These are phyloP conservation scores for Populus euphratica DNA, from an alignment of 345 rosid genomes.

Conservation along the genomic window DNA sequence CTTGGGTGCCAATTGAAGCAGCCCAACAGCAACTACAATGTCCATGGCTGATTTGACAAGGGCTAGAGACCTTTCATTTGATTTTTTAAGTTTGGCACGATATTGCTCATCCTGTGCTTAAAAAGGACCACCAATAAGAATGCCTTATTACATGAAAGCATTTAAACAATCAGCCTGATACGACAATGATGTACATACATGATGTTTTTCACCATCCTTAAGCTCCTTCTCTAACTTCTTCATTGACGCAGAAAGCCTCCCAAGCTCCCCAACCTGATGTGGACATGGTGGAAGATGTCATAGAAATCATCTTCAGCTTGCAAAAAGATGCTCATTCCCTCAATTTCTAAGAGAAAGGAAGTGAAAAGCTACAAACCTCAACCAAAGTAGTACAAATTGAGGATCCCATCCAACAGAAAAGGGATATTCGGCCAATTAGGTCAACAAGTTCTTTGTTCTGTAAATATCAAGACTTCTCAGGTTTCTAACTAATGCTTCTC, in stretches of 20 bases:
- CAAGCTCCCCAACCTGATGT: slow-evolving; percentile 77
- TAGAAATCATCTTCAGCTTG: not conserved
- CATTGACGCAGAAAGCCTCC: slow-evolving; percentile 73
- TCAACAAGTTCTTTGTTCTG: slow-evolving; percentile 89
- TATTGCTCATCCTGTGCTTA: slow-evolving; percentile 63
- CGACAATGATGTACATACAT: slow-evolving; percentile 36
- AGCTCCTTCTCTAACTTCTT: slow-evolving; percentile 77
- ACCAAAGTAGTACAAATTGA: slow-evolving; percentile 70
- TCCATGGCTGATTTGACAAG: slow-evolving; percentile 83
- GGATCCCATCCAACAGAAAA: slow-evolving; percentile 92
- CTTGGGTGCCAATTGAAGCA: slow-evolving; percentile 85
- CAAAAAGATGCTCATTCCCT: not conserved
- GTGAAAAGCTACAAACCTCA: slow-evolving; percentile 55
- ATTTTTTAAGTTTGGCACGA: slow-evolving; percentile 63
- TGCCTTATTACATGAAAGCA: not conserved
- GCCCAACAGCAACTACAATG: slow-evolving; percentile 77
- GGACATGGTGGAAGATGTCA: not conserved
- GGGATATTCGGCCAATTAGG: slow-evolving; percentile 71
- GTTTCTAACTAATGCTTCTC: not conserved
- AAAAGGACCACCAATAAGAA: not conserved
- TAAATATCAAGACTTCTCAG: not conserved
- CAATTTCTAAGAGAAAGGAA: not conserved
- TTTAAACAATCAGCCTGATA: not conserved
- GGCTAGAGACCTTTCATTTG: slow-evolving; percentile 80
- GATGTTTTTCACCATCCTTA: slow-evolving; percentile 57